Evolutionary conservation across 2,329 filamentous ascomycete genomes (phyloP), one percentile per base, ranked within the genome.

Genomic region (Fusarium pseudocircinatum): DNA sequence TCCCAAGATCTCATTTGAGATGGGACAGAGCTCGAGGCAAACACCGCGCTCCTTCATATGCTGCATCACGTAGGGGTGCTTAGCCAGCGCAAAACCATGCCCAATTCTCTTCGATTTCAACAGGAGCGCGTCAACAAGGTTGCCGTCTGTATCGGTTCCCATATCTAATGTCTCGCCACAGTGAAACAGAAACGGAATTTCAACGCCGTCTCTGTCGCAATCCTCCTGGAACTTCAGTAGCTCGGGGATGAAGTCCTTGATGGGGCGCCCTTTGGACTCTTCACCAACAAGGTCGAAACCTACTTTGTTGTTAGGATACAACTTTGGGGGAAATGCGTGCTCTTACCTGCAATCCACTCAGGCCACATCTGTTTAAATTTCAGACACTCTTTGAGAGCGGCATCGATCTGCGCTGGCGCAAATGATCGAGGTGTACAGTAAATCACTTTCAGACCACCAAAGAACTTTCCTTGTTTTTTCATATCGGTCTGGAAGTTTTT

Each of bases 11-110:
- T 95, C 93, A 77, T 94, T 95, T 2, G 92, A 94, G 56, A 94
- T 94, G 1, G 92, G 93, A 74, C 93, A 94, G 3, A 93, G 83
- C 82, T 95, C 93, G n/a, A 95, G 85, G 73, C 92, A 93, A 39
- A 94, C 88, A 15, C 86, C 84, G n/a, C 84, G 84, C 65, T 85
- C 81, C 80, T 88, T 90, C 87, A 94, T 93, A 56, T 87, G 83
- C 70, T 90, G 83, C 81, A 94, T 88, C n/a, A 94, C 82, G 42
- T 88, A 83, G 1, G 90, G 90, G 78, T 94, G 92, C 63, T 90
- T 88, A 20, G 91, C 84, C 8, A 94, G 82, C 0, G 92, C 89
- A 74, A 92, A 94, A 2, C 92, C 92, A 76, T 95, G 93, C 0
- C 92, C 93, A 57, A 95, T 92, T 20, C 93, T 90, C 81, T 90